Percentiles rank a stretch among this genome's conserved stretches.
Conservation (phyloP, 768 basidiomycete species). For the Coprinopsis cinerea region DNA sequence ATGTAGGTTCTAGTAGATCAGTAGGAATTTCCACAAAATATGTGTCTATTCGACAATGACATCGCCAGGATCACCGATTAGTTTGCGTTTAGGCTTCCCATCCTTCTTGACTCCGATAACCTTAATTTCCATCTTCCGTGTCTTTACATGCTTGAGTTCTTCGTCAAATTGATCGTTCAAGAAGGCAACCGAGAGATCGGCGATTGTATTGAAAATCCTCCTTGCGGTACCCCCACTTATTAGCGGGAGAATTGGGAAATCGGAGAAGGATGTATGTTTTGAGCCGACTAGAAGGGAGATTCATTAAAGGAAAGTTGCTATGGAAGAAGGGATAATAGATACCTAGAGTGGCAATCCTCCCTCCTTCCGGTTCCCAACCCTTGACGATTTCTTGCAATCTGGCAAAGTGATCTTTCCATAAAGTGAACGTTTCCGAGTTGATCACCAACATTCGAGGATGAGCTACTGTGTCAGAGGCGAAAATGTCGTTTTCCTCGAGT, state of each 20-base stretch:
- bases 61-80: slow-evolving; percentile 38
- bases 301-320: not conserved
- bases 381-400: slow-evolving; percentile 48
- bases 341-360: slow-evolving; percentile 46
- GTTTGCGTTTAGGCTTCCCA: slow-evolving; percentile 37
- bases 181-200: slow-evolving; percentile 36
- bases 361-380: slow-evolving; percentile 45
- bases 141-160: slow-evolving; percentile 23
- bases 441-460: slow-evolving; percentile 53
- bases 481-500: slow-evolving; percentile 10
- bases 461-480: slow-evolving; percentile 4
- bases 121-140: slow-evolving; percentile 31
- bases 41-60: slow-evolving; percentile 36
- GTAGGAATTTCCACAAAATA: not conserved
- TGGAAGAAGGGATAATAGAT: slow-evolving; percentile 12
- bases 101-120: slow-evolving; percentile 38
- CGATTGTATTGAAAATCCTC: slow-evolving; percentile 29
- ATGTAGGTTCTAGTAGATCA: too few species aligned
- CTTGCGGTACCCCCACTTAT: slow-evolving; percentile 27
- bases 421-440: slow-evolving; percentile 72
- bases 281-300: slow-evolving; percentile 33
- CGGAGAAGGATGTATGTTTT: slow-evolving; percentile 41
- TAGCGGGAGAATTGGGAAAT: slow-evolving; percentile 40
- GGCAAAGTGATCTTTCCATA: slow-evolving; percentile 72
- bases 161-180: slow-evolving; percentile 35